Conservation (phyloP, 495 filamentous ascomycete species). For the Penicillium steckii region DNA sequence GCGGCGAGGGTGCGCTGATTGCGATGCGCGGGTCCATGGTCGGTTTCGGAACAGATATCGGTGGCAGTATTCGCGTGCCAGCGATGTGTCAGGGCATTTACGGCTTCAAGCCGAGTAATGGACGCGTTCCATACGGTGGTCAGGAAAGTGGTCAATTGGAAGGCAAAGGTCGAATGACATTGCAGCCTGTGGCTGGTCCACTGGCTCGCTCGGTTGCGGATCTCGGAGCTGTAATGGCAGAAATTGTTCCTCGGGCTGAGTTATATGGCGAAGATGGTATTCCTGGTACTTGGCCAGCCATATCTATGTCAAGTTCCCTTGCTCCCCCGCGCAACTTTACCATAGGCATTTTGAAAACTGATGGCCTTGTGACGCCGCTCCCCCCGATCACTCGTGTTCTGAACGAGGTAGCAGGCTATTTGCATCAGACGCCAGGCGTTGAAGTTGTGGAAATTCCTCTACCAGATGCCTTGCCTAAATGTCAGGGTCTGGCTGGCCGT, state of each 20-base stretch:
- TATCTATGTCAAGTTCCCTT: constrained; percentile 11
- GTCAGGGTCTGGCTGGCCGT: constrained; percentile 53
- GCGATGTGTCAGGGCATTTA: constrained; percentile 59
- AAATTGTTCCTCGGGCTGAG: constrained; percentile 47
- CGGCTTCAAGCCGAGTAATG: constrained; percentile 57
- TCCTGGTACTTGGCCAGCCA: constrained; percentile 47
- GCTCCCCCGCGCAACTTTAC: constrained; percentile 31
- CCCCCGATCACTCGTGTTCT: constrained; percentile 56
- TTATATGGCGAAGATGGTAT: constrained; percentile 51
- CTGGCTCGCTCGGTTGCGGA: constrained; percentile 45
- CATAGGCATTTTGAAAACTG: constrained; percentile 56
- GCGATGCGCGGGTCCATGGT: constrained; percentile 60
- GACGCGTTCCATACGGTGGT: constrained; percentile 54
- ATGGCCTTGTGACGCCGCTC: constrained; percentile 57
- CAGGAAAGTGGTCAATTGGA: constrained; percentile 43
- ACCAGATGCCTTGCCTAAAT: constrained; percentile 46
- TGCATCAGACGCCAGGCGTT: constrained; percentile 45
- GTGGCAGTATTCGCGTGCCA: constrained; percentile 62
- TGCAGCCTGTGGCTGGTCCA: constrained; percentile 53
- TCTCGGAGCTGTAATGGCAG: constrained; percentile 47
- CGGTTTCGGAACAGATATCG: constrained; percentile 67
- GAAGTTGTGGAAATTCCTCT: constrained; percentile 54
- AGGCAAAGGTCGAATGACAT: constrained; percentile 36
- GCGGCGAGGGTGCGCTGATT: constrained; percentile 66
- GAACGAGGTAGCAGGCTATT: constrained; percentile 44